Percentiles rank a stretch among this genome's conserved stretches.
Conservation (phyloP, 139 green algal genomes). For the Zygnema circumcarinatum region DNA sequence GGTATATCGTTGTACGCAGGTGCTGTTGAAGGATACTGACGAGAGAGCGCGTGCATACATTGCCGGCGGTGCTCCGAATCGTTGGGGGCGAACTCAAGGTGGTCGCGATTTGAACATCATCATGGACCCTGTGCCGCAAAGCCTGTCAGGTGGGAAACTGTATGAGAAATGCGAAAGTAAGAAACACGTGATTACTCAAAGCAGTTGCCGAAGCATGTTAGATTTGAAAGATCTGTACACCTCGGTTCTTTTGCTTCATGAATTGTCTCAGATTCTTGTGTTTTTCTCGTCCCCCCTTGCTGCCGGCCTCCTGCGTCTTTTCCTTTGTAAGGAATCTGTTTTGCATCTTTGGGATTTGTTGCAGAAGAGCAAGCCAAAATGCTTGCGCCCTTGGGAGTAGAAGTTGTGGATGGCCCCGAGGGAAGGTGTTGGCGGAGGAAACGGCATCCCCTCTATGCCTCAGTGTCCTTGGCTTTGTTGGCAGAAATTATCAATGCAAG, state of each 20-base stretch:
- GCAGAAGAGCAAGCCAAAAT: slow-evolving; percentile 50
- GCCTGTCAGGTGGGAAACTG: not conserved
- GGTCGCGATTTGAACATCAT: slow-evolving; percentile 56
- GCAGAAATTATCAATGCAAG: slow-evolving; percentile 94
- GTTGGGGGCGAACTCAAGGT: slow-evolving; percentile 72
- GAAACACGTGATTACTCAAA: no score
- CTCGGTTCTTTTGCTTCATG: no score
- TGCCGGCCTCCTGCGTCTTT: no score
- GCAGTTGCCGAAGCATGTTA: no score
- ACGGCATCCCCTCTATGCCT: slow-evolving; percentile 87
- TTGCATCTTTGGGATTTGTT: not conserved
- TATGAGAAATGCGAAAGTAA: no score
- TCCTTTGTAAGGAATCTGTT: no score
- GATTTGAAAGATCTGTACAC: no score
- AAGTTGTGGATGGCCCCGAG: slow-evolving; percentile 11
- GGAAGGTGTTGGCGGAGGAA: slow-evolving; percentile 31
- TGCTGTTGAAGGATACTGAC: slow-evolving; percentile 82
- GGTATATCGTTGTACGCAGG: no score
- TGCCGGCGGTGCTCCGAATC: slow-evolving; percentile 78
- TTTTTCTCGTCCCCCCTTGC: no score
- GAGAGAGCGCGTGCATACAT: slow-evolving; percentile 94
- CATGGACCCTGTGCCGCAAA: slow-evolving; percentile 39
- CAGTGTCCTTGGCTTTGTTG: slow-evolving; percentile 77
- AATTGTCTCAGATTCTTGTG: no score
- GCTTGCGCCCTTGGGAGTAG: slow-evolving; percentile 30